Base-by-base conservation (phyloP, 371 early-diverging fungal genomes). In the Lichtheimia hyalospora region DNA sequence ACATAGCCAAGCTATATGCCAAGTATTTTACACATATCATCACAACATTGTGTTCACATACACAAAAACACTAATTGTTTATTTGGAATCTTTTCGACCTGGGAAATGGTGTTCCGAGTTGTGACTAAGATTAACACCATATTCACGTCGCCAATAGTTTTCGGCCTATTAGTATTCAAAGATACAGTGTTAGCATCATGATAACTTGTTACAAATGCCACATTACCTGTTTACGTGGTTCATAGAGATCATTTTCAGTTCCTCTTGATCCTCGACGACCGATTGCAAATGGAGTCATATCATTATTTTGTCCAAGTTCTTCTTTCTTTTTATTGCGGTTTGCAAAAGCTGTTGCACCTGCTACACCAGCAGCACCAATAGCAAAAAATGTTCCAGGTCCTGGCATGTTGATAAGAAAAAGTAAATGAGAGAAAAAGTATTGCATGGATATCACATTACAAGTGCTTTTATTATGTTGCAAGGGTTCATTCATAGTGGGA, bases 71-170 rank as follows among this genome's bases (percentile, higher is more conserved):
- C n/a, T n/a, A n/a, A n/a, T n/a, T n/a, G n/a, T n/a, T 14, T 54
- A 54, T 20, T 16, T 39, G 18, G 55, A 54, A 7, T 16, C 21
- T 18, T 40, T 18, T 3, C 21, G 58, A 10, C 42, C 8, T 41
- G 62, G 62, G 49, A 62, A 62, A 2, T 50, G 20, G 18, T 21
- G n/a, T 14, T 56, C 43, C 0, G 62, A 55, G 49, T 62, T 54
- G 39, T 62, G 62, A 18, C 56, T 51, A 41, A 62, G 50, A 20
- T 62, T 62, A 34, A 49, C n/a, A n/a, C 62, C 62, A 51, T 56
- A 27, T 18, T 56, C 34, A 49, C 62, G 48, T 21, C 56, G 55
- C 62, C 62, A 62, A 20, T 49, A 62, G 10, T 50, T 10, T 28
- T 62, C 62, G 18, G 62, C 56, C 62, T 62, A 27, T 15, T 23